A percentile compares a stretch with the other conserved stretches of the same genome.
Conservation (phyloP, 352 stramenopile genomes). For the Thraustotheca clavata region DNA sequence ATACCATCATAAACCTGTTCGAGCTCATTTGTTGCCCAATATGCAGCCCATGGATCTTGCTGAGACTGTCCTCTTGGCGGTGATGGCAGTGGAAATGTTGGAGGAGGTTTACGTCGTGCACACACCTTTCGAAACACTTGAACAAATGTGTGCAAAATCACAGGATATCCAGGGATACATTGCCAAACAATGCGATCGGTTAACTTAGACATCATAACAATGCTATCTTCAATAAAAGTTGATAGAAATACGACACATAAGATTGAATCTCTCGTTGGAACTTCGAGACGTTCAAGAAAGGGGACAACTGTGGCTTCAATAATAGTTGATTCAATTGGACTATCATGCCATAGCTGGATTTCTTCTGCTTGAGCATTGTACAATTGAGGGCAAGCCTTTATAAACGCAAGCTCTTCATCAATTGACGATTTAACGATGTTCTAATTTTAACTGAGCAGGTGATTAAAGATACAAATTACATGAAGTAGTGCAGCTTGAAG, state of each 20-base stretch:
- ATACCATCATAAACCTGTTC: slow-evolving; percentile 45
- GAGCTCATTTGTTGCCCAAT: slow-evolving; percentile 59
- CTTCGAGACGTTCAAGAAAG: slow-evolving; percentile 50
- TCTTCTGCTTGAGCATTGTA: slow-evolving; percentile 32
- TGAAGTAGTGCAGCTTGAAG: too few species aligned
- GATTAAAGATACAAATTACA: too few species aligned
- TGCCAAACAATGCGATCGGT: slow-evolving; percentile 52
- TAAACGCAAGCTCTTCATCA: slow-evolving; percentile 41
- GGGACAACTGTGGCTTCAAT: slow-evolving; percentile 31
- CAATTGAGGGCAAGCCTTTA: slow-evolving; percentile 43
- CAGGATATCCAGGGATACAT: slow-evolving; percentile 70
- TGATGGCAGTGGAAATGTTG: neutral
- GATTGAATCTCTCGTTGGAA: slow-evolving; percentile 49
- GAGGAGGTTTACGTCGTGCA: slow-evolving; percentile 34
- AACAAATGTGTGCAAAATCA: slow-evolving; percentile 52
- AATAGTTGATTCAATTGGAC: slow-evolving; percentile 22
- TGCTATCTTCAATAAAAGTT: slow-evolving; percentile 55
- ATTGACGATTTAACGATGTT: too few species aligned
- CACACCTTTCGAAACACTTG: slow-evolving; percentile 70
- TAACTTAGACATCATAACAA: slow-evolving; percentile 39
- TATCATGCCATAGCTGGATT: slow-evolving; percentile 28
- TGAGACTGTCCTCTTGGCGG: slow-evolving; percentile 31
- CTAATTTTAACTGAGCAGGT: too few species aligned
- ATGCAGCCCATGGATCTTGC: slow-evolving; percentile 64
- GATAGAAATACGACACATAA: slow-evolving; percentile 56